Percentiles rank a stretch among this genome's conserved stretches.
These are phyloP conservation scores for Letharia lupina DNA, from an alignment of 495 filamentous ascomycete species.

Conservation along the genomic window DNA sequence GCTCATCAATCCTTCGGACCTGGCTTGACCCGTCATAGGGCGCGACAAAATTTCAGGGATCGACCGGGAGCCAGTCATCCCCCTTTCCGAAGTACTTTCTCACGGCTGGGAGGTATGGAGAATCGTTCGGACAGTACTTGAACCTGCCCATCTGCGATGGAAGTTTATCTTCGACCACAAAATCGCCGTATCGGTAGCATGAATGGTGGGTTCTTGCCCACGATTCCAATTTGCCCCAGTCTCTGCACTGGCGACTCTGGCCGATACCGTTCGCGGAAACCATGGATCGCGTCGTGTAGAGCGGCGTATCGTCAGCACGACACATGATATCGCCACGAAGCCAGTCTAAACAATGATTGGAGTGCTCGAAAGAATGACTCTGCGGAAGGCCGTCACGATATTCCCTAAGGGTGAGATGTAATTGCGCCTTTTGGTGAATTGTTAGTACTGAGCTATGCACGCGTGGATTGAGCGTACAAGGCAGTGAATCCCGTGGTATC, in stretches of 20 bases:
- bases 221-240: conserved; percentile 23
- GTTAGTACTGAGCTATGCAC: no score
- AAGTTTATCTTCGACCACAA: background rate
- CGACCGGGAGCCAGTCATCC: background rate
- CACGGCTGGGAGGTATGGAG: background rate
- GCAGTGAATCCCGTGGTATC: no score
- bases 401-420: no score
- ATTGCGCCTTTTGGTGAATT: no score
- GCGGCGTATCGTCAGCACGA: conserved; percentile 30
- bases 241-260: conserved; percentile 26
- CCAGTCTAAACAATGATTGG: conserved; percentile 29
- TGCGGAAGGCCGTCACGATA: background rate
- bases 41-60: no score
- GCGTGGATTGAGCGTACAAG: no score
- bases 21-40: no score
- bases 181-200: conserved; percentile 16
- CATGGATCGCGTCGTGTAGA: conserved; percentile 14
- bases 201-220: conserved; percentile 24
- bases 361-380: conserved; percentile 14
- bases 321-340: conserved; percentile 27
- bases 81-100: conserved; percentile 1
- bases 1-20: no score
- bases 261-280: conserved; percentile 7
- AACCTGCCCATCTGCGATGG: background rate
- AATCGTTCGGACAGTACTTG: background rate